Evolutionary conservation across 2,329 filamentous ascomycete genomes (phyloP).

Genomic region (Arthrobotrys conoides): DNA sequence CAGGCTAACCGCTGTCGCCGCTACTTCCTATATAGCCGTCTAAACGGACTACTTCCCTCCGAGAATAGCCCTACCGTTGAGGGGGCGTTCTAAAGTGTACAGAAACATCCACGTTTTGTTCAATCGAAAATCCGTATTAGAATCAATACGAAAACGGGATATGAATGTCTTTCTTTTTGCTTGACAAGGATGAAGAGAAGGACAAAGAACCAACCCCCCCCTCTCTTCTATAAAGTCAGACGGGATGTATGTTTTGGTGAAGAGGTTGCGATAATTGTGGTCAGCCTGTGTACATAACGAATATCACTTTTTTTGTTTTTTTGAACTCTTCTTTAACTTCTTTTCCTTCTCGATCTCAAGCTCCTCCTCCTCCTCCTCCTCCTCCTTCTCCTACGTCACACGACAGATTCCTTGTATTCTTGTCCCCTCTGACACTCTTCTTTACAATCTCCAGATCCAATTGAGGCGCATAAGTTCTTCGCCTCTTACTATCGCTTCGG

Average conservation of each 20-base stretch:
- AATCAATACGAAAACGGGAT: neutral
- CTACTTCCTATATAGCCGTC: constrained; percentile 65
- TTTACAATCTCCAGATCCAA: neutral
- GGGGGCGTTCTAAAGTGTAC: neutral
- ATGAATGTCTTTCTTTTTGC: constrained; percentile 6
- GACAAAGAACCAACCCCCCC: neutral
- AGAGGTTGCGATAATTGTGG: constrained; percentile 27
- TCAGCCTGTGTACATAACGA: constrained; percentile 47
- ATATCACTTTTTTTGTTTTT: constrained; percentile 40
- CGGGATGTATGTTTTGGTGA: constrained; percentile 7
- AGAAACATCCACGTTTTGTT: neutral
- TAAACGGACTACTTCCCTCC: constrained; percentile 60
- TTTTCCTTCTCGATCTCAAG: neutral
- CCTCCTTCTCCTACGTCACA: neutral
- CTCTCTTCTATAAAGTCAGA: neutral
- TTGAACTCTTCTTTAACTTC: neutral
- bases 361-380: neutral
- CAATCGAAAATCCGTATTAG: neutral
- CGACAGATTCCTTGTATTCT: neutral
- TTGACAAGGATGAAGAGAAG: neutral
- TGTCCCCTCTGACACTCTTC: neutral
- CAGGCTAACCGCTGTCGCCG: constrained; percentile 11
- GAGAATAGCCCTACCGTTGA: neutral
- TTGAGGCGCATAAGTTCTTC: constrained; percentile 7
- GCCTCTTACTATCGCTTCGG: constrained; percentile 11